Evolutionary conservation across 768 basidiomycete genomes (phyloP), one percentile per base, ranked within the genome.

Genomic region (Tephrocybe sp.): DNA sequence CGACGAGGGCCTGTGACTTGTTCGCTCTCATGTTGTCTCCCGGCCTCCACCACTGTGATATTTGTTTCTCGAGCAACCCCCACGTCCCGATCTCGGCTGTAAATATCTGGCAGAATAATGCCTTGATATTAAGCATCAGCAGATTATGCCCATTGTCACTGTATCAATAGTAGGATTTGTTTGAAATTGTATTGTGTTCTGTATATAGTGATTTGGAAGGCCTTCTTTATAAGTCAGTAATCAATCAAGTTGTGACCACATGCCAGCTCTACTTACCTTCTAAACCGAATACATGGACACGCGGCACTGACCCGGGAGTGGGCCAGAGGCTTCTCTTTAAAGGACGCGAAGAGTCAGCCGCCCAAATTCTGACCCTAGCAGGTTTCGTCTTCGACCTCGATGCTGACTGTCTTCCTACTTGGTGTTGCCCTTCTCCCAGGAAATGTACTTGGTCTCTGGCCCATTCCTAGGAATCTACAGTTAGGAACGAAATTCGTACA

Each of bases 1-100:
- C 58, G 89, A 98, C 50, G 92, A 97, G 63, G 96, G 96, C 9
- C 68, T 94, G 61, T 97, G 70, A 75, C 22, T 1, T n/a, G 16
- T 15, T 42, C 28, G 21, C 2, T 16, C 18, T 35, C 31, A 18
- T 9, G n/a, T 16, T 6, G 16, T 30, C 28, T 7, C 42, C 13
- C 16, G 13, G 18, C 42, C 15, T 31, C 28, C 28, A 7, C 7
- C 6, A 30, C 12, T 12, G 7, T 7, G 28, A 30, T 12, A 12
- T 30, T 30, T 12, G 28, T 30, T 12, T 30, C 12, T n/a, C n/a
- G n/a, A n/a, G n/a, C n/a, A n/a, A n/a, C n/a, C n/a, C n/a, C n/a
- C 19, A 24, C 38, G 5, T 39, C 38, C 4, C 26, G 38, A 11
- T 22, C 22, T 19, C 18, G 18, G 16, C 37, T 6, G 8, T 11